Conservation (phyloP, 371 early-diverging fungal species). For the Rhizopus delemar region DNA sequence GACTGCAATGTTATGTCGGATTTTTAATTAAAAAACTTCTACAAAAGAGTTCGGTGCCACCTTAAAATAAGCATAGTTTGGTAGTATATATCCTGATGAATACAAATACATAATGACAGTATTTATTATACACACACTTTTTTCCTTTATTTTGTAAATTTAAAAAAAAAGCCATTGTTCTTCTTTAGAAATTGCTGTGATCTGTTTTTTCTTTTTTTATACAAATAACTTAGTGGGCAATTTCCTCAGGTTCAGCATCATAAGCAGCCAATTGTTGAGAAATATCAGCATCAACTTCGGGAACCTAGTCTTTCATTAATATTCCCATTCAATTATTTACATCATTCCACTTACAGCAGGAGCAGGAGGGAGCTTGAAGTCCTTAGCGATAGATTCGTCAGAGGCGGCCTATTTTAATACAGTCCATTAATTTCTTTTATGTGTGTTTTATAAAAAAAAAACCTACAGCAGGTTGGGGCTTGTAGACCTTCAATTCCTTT, state of each 20-base stretch:
- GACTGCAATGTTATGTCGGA: neutral
- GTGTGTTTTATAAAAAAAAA: neutral
- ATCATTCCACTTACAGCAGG: conserved; percentile 39
- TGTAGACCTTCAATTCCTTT: conserved; percentile 57
- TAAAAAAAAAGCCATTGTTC: neutral
- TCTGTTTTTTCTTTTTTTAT: conserved; percentile 3
- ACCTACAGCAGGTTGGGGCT: conserved; percentile 52
- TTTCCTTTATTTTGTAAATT: conserved; percentile 8
- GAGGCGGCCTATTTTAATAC: conserved; percentile 32
- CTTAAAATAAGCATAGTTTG: too few species aligned
- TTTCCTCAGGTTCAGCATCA: conserved; percentile 51
- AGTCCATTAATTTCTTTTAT: neutral
- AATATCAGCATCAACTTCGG: conserved; percentile 47
- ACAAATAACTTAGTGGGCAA: conserved; percentile 32
- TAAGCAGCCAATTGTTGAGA: conserved; percentile 50
- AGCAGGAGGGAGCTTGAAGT: conserved; percentile 53
- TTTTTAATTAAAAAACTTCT: too few species aligned
- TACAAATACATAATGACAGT: too few species aligned
- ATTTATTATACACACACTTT: conserved; percentile 13
- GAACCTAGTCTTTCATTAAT: conserved; percentile 29
- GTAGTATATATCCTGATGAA: too few species aligned
- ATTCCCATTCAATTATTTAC: neutral
- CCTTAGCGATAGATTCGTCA: conserved; percentile 49
- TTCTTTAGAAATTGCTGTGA: neutral
- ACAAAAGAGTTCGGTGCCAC: too few species aligned